Evolutionary conservation across 257 asterid genomes (phyloP), one percentile per base, ranked within the genome.

Genomic region (Schizonepeta tenuifolia): DNA sequence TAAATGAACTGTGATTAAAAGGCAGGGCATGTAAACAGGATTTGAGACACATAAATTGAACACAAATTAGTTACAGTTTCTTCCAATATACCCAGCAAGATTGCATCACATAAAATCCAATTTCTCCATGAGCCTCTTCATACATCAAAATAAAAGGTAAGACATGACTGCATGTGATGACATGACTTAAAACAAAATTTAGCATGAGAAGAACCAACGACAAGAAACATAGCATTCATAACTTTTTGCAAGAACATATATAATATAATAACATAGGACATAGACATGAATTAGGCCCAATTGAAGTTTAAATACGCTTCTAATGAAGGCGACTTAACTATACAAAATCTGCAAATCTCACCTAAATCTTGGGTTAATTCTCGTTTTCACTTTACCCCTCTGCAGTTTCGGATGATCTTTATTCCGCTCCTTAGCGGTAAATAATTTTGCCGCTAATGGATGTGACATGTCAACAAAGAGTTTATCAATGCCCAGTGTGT

Each of bases 331-430:
- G 57, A 51, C 41, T 43, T 24, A 21, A 43, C 12, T 33, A 41
- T 20, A 50, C 62, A 49, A 49, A 47, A 60, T n/a, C 56, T 54
- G 72, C 57, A 62, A 35, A 63, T 44, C 79, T 65, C 40, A 87
- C 94, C 94, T 86, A 51, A 54, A 69, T 31, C 72, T 61, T 14
- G 94, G 91, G 36, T 81, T 70, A 67, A 88, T 81, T 77, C 76
- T 82, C 71, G 17, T 72, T 73, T 75, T 87, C 71, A 87, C 70
- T 80, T 82, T 84, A 67, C 79, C 75, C 69, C 68, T 61, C 35
- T 43, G 67, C 78, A 86, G 79, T 77, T 80, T 84, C 10, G 86
- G 87, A 78, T 84, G 21, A 43, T 79, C 77, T 62, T 76, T 73
- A 67, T 79, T 75, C 60, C 83, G 79, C 68, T 82, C 63, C 47